These are phyloP conservation scores for Pseudofabraea citricarpa DNA, from an alignment of 2,329 filamentous ascomycete species.

Conservation along the genomic window DNA sequence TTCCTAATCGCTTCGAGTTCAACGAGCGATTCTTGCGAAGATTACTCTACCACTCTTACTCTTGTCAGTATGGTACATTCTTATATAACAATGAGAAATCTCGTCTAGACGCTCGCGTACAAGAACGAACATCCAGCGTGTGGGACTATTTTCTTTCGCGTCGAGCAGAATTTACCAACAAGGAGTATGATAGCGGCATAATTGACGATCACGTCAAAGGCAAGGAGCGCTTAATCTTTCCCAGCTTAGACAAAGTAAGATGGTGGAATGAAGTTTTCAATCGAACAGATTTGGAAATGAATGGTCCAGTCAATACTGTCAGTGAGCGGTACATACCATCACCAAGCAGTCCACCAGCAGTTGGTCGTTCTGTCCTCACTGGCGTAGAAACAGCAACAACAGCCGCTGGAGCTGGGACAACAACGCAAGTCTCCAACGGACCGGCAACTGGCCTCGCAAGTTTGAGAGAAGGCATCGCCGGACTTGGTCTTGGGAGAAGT, in stretches of 20 bases:
- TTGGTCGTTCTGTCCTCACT: slow-evolving; percentile 16
- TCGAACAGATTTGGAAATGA: slow-evolving; percentile 89
- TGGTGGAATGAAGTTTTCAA: slow-evolving; percentile 95
- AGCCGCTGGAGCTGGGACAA: slow-evolving; percentile 11
- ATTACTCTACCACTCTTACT: slow-evolving; percentile 88
- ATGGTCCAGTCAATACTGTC: slow-evolving; percentile 55
- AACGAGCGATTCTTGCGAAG: slow-evolving; percentile 90
- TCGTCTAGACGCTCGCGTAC: slow-evolving; percentile 63
- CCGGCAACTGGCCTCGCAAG: slow-evolving; percentile 32
- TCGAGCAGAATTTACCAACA: slow-evolving; percentile 75
- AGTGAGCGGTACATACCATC: slow-evolving; percentile 27
- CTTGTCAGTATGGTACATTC: slow-evolving; percentile 96
- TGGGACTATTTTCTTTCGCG: slow-evolving; percentile 94
- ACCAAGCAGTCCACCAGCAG: not conserved
- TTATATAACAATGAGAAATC: slow-evolving; percentile 93
- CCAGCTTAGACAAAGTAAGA: slow-evolving; percentile 68
- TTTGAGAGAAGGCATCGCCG: slow-evolving; percentile 39
- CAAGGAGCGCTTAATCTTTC: slow-evolving; percentile 79
- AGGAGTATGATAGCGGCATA: slow-evolving; percentile 63
- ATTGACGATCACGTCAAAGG: slow-evolving; percentile 77
- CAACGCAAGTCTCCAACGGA: slow-evolving; percentile 23
- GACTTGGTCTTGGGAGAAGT: slow-evolving; percentile 33
- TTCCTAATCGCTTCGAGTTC: slow-evolving; percentile 88
- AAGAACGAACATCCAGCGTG: slow-evolving; percentile 74
- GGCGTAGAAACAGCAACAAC: slow-evolving; percentile 22